Evolutionary conservation across 805 yeast species (phyloP), one percentile per base, ranked within the genome.

Genomic region (Candida fluviatilis): DNA sequence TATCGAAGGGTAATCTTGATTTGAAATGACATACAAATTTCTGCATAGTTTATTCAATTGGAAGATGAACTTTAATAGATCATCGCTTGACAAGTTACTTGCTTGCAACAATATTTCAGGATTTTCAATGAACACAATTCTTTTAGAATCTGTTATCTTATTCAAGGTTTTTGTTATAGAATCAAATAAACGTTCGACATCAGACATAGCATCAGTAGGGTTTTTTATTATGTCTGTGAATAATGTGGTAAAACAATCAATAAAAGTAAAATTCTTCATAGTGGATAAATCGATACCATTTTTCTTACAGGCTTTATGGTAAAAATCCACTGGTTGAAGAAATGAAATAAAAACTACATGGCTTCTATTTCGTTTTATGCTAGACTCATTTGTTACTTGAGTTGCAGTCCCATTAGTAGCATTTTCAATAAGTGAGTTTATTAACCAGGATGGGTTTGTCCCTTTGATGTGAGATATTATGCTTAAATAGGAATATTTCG

Each of bases 371-470:
- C 41, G 47, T 13, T 34, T 45, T 16, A 57, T 45, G 12, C 17
- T 4, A 33, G 8, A 14, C 35, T 60, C 70, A 33, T 52, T 47
- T 41, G 63, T 57, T 36, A 62, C 73, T 67, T 48, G 67, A 29
- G 38, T 65, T 48, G 61, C 69, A 34, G 78, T 70, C 4, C 80
- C 84, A 13, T 59, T 49, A 12, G 77, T 44, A 18, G 67, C 58
- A 25, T 67, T 69, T 48, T 82, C 87, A 6, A 80, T 58, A 16
- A 83, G 53, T 2, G 80, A 69, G 38, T 69, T 70, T 3, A 73
- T 50, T 27, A 84, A 61, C 91, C 91, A 84, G 4, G 76, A 55
- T 2, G 90, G 79, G 18, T 76, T 69, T 0, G 84, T 80, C 0
- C 83, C 80, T 38, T 58, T 66, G 3, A 48, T 47, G 38, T 66